Evolutionary conservation across 2,329 filamentous ascomycete genomes (phyloP).

Genomic region (Apiospora sp.): DNA sequence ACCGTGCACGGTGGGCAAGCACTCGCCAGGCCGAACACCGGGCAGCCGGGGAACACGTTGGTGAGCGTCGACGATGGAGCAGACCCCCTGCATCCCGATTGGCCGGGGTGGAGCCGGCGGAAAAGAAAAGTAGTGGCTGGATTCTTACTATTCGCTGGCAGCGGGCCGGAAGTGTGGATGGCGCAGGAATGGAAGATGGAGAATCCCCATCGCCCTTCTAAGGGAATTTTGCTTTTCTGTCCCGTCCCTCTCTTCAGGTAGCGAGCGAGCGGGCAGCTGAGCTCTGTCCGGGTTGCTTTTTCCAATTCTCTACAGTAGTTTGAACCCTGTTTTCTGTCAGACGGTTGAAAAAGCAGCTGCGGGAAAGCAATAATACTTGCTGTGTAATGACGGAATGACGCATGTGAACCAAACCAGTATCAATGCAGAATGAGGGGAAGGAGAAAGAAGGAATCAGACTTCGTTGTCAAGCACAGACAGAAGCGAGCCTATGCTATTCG

Average conservation of each 20-base stretch:
- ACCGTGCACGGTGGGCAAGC: not conserved
- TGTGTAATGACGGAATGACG: slow-evolving; percentile 10
- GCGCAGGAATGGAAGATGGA: not conserved
- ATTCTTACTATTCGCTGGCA: slow-evolving; percentile 12
- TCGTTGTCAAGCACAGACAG: not conserved
- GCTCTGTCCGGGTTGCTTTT: not conserved
- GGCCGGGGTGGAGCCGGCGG: not conserved
- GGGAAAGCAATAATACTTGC: not conserved
- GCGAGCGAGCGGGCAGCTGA: not conserved
- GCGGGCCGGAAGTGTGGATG: not conserved
- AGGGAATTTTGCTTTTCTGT: not conserved
- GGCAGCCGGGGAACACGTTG: slow-evolving; percentile 17
- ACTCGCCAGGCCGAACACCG: not conserved
- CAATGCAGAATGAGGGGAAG: not conserved
- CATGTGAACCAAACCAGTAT: not conserved
- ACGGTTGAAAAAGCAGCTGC: slow-evolving; percentile 7
- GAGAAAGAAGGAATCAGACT: not conserved
- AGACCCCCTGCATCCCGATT: not conserved
- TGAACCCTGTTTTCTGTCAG: slow-evolving; percentile 19
- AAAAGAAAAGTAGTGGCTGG: slow-evolving; percentile 2
- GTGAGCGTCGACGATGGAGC: not conserved
- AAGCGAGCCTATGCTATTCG: not conserved
- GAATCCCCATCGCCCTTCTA: not conserved
- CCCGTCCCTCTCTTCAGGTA: not conserved
- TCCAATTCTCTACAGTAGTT: not conserved